Percentiles rank a stretch among this genome's conserved stretches.
Evolutionary conservation across 331 rosid genomes (phyloP).

Genomic region (Phaseolus coccineus): DNA sequence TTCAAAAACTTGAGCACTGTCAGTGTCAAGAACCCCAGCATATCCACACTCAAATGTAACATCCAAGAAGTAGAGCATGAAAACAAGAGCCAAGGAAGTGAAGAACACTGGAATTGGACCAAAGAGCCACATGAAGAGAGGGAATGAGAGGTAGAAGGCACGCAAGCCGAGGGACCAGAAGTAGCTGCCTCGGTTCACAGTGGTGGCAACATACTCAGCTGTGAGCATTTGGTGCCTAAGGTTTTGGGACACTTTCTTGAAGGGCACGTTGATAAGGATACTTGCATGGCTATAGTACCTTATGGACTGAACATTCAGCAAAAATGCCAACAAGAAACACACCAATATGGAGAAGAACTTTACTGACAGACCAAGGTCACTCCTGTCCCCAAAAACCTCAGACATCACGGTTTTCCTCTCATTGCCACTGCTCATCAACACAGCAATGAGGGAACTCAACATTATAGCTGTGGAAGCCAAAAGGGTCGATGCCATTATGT

Average conservation of each 20-base stretch:
- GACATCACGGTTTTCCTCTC: slow-evolving; percentile 2
- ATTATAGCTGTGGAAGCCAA: slow-evolving; percentile 90
- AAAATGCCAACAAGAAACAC: slow-evolving; percentile 74
- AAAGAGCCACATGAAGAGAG: slow-evolving; percentile 81
- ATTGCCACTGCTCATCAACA: slow-evolving; percentile 60
- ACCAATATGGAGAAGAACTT: slow-evolving; percentile 79
- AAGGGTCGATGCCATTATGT: slow-evolving; percentile 94
- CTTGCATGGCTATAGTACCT: slow-evolving; percentile 86
- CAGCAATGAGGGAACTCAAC: slow-evolving; percentile 82
- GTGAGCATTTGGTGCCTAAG: slow-evolving; percentile 56
- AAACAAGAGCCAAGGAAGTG: slow-evolving; percentile 62
- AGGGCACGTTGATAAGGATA: slow-evolving; percentile 84
- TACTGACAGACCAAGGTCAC: slow-evolving; percentile 55
- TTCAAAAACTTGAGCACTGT: slow-evolving; percentile 18
- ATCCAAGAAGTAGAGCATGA: slow-evolving; percentile 76
- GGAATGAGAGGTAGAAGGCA: slow-evolving; percentile 87
- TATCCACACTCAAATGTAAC: slow-evolving; percentile 54
- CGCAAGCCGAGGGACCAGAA: slow-evolving; percentile 90
- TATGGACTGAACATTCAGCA: slow-evolving; percentile 83
- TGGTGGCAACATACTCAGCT: slow-evolving; percentile 66
- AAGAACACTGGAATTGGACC: slow-evolving; percentile 81
- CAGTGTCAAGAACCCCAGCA: slow-evolving; percentile 42
- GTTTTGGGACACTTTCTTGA: slow-evolving; percentile 55
- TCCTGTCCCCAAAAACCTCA: slow-evolving; percentile 56
- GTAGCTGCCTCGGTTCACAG: slow-evolving; percentile 80